These are phyloP conservation scores for Geranium brycei DNA, from an alignment of 345 rosid genomes.

Conservation along the genomic window DNA sequence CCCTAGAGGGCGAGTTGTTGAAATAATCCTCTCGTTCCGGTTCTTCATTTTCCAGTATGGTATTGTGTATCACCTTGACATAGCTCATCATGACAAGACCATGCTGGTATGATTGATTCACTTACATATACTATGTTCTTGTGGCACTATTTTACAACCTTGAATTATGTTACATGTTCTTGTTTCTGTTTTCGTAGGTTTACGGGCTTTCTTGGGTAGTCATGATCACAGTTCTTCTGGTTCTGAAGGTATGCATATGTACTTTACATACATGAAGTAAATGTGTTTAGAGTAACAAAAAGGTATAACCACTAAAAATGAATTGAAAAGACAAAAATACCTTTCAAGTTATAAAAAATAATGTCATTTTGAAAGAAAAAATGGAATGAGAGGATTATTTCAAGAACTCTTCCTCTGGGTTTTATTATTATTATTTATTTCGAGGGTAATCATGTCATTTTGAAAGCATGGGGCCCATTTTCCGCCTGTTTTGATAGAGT, in stretches of 20 bases:
- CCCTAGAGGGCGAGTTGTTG: conserved; percentile 57
- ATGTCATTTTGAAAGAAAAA: too few species aligned
- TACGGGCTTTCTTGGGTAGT: conserved; percentile 86
- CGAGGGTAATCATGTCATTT: too few species aligned
- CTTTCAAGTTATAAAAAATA: too few species aligned
- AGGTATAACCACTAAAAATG: too few species aligned
- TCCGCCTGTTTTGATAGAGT: too few species aligned
- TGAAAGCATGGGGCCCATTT: too few species aligned
- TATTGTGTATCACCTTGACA: conserved; percentile 88
- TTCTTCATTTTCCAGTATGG: conserved; percentile 88
- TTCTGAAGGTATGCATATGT: conserved; percentile 51
- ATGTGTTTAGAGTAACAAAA: background rate
- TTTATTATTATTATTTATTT: too few species aligned
- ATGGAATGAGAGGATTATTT: too few species aligned
- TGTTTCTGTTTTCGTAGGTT: conserved; percentile 32
- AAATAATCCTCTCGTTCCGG: conserved; percentile 63
- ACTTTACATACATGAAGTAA: background rate
- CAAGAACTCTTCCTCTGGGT: too few species aligned
- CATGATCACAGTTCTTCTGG: conserved; percentile 46
- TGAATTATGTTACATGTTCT: background rate
- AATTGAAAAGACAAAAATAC: too few species aligned
- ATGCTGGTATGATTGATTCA: conserved; percentile 36
- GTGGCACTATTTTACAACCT: background rate
- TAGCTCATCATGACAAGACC: conserved; percentile 47
- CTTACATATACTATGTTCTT: background rate